phyloP scores from a whole-genome alignment of 2,329 filamentous ascomycete species.

The Pseudogymnoascus sp. region DNA sequence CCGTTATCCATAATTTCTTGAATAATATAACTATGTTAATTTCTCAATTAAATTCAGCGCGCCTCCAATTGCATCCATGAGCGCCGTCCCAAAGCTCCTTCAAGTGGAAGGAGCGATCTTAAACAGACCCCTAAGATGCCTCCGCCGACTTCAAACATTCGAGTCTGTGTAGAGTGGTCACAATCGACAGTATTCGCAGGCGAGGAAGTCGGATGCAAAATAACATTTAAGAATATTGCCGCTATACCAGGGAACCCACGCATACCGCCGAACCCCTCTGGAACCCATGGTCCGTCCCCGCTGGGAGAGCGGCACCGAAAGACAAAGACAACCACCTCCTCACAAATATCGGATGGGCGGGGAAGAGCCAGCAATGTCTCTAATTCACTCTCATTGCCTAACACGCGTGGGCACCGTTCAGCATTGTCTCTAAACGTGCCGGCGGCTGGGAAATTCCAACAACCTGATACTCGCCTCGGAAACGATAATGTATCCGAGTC shows the following conservation, averaged over 20 bases:
- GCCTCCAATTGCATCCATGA: slow-evolving; percentile 25
- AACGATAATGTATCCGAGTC: slow-evolving; percentile 19
- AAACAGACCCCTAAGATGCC: slow-evolving; percentile 25
- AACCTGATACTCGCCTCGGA: slow-evolving; percentile 19
- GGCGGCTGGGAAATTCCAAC: slow-evolving; percentile 21
- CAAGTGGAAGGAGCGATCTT: slow-evolving; percentile 24
- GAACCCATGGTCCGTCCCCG: slow-evolving; percentile 21
- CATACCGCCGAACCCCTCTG: slow-evolving; percentile 21
- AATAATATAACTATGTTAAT: slow-evolving; percentile 11
- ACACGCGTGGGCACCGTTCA: slow-evolving; percentile 54
- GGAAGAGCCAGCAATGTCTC: slow-evolving; percentile 20
- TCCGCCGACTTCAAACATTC: slow-evolving; percentile 63
- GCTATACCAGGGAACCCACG: slow-evolving; percentile 19
- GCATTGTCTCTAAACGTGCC: slow-evolving; percentile 57
- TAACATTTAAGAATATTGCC: slow-evolving; percentile 84
- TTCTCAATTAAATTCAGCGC: slow-evolving; percentile 7
- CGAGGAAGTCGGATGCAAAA: slow-evolving; percentile 90
- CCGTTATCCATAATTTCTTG: not conserved
- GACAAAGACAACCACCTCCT: slow-evolving; percentile 20
- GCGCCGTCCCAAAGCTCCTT: slow-evolving; percentile 24
- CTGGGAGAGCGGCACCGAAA: slow-evolving; percentile 25
- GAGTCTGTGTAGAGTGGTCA: slow-evolving; percentile 92
- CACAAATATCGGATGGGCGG: slow-evolving; percentile 14
- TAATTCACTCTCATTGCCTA: slow-evolving; percentile 26
- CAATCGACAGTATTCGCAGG: slow-evolving; percentile 92